phyloP scores from a whole-genome alignment of 2,329 filamentous ascomycete genomes.

The Acarospora socialis region DNA sequence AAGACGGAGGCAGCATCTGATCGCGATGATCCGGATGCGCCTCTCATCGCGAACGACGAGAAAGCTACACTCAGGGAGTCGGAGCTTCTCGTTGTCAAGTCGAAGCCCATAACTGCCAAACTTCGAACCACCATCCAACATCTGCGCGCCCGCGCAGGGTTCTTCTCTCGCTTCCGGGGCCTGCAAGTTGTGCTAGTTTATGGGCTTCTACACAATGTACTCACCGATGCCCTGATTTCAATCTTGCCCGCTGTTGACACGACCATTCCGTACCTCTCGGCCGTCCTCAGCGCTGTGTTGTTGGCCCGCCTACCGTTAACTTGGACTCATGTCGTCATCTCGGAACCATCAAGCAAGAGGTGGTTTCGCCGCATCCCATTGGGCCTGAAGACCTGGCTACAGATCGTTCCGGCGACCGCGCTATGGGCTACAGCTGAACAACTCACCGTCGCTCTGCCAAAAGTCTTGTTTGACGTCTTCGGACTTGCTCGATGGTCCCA shows the following conservation, averaged over 20 bases:
- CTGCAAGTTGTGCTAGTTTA: conserved; percentile 38
- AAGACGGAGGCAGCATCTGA: conserved; percentile 21
- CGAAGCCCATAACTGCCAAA: conserved; percentile 46
- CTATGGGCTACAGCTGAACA: conserved; percentile 45
- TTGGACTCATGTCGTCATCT: conserved; percentile 81
- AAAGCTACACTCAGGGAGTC: conserved; percentile 16
- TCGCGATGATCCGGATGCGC: conserved; percentile 28
- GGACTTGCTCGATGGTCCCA: conserved; percentile 31
- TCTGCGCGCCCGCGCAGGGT: conserved; percentile 50
- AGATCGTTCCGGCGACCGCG: conserved; percentile 54
- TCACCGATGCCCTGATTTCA: conserved; percentile 29
- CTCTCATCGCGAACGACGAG: conserved; percentile 9
- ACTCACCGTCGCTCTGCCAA: conserved; percentile 34
- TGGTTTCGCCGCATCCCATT: conserved; percentile 59
- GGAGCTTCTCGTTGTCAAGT: conserved; percentile 32
- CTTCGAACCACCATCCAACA: conserved; percentile 45
- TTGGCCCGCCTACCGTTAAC: conserved; percentile 56
- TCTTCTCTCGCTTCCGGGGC: conserved; percentile 55
- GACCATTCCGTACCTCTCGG: conserved; percentile 33
- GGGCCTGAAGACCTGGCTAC: conserved; percentile 48
- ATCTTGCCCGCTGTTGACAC: conserved; percentile 32
- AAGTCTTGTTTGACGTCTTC: conserved; percentile 33
- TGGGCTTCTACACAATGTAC: conserved; percentile 27
- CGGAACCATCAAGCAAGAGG: conserved; percentile 45
- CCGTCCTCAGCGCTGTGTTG: conserved; percentile 44